Conservation (phyloP, 306 rosid genomes). For the Prunus davidiana region DNA sequence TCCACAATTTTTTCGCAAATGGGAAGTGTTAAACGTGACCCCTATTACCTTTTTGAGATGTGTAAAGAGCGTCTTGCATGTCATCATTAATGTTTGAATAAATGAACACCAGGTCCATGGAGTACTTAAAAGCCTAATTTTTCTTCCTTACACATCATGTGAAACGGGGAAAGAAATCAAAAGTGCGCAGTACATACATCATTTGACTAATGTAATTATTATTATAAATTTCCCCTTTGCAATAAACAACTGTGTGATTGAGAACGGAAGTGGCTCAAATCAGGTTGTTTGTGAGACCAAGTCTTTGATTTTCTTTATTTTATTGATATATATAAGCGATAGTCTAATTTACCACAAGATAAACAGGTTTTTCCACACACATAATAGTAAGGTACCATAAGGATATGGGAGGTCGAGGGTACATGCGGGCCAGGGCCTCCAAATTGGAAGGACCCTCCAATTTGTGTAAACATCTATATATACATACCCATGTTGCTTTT, state of each 20-base stretch:
- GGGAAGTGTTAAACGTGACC: background rate
- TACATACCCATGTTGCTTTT: too few relatives aligned
- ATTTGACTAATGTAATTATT: too few relatives aligned
- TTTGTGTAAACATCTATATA: too few relatives aligned
- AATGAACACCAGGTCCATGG: background rate
- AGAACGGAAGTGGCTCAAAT: too few relatives aligned
- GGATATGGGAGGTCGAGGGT: too few relatives aligned
- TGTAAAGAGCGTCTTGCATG: background rate
- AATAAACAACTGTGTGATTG: conserved; percentile 2
- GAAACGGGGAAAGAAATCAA: background rate
- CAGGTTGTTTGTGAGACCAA: background rate
- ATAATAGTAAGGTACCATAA: fast-evolving
- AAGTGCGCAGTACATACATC: background rate
- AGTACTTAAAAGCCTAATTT: background rate
- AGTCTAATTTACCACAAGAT: fast-evolving
- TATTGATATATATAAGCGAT: too few relatives aligned
- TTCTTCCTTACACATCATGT: background rate
- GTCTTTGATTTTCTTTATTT: background rate
- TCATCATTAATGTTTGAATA: background rate
- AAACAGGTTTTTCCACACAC: fast-evolving
- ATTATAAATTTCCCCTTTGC: background rate
- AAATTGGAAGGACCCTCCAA: too few relatives aligned
- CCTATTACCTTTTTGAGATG: background rate
- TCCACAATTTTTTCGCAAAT: background rate
- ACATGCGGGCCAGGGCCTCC: too few relatives aligned